phyloP scores from a whole-genome alignment of 176 grass and related monocot species.

The Carex kokanica region DNA sequence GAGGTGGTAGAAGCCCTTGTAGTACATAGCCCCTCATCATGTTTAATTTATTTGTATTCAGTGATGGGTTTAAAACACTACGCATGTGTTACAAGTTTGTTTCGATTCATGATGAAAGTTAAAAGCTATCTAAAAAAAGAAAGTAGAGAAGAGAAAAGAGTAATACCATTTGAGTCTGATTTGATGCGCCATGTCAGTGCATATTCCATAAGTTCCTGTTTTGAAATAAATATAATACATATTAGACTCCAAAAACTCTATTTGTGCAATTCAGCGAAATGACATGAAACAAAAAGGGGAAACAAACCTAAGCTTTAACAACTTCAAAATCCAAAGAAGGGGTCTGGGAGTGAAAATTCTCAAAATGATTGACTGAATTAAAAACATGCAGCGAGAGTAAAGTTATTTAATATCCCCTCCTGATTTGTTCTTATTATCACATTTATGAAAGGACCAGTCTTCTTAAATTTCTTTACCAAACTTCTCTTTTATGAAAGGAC shows the following conservation, averaged over 20 bases:
- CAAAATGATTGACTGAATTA: background rate
- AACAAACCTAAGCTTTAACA: background rate
- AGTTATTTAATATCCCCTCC: background rate
- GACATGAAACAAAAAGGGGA: constrained; percentile 3
- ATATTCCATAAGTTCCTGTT: background rate
- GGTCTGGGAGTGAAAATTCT: no score
- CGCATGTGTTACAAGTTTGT: background rate
- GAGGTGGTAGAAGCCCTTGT: constrained; percentile 70
- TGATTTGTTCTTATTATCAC: background rate
- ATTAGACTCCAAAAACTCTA: background rate
- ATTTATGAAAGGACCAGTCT: background rate
- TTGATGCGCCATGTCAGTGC: background rate
- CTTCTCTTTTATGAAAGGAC: background rate
- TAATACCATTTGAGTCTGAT: constrained; percentile 65
- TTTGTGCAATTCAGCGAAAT: constrained; percentile 28
- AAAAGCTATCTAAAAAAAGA: background rate
- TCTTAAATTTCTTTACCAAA: background rate
- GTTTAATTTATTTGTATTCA: background rate
- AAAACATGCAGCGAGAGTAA: background rate
- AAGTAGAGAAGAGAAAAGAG: constrained; percentile 14
- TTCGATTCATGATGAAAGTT: background rate
- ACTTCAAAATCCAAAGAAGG: no score
- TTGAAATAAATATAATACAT: background rate
- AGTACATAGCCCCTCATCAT: constrained; percentile 57
- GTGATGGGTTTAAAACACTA: background rate